These are phyloP conservation scores for Trichophyton simii DNA, from an alignment of 2,329 filamentous ascomycete species.

Conservation along the genomic window DNA sequence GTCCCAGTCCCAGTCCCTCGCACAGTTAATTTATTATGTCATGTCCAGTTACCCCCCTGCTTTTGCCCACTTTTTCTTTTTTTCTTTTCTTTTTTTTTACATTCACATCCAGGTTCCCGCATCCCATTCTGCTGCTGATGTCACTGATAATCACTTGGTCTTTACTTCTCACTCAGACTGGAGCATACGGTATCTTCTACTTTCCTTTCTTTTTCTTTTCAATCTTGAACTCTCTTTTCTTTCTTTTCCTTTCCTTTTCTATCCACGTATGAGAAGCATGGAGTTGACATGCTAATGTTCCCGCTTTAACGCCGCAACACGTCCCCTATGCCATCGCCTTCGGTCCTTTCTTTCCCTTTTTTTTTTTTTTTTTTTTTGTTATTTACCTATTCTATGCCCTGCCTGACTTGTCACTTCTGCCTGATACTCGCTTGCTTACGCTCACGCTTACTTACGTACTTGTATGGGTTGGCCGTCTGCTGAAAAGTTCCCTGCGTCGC, in stretches of 20 bases:
- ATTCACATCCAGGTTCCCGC: not conserved
- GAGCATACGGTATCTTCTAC: conserved; percentile 3
- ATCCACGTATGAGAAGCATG: conserved; percentile 14
- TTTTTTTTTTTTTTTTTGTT: conserved; percentile 16
- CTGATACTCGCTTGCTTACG: not conserved
- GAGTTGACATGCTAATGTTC: not conserved
- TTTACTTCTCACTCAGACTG: conserved; percentile 1
- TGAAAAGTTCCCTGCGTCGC: conserved; percentile 30
- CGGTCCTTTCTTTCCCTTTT: not conserved
- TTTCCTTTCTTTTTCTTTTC: not conserved
- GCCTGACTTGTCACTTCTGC: not conserved
- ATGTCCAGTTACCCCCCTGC: not conserved
- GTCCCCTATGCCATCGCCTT: not conserved
- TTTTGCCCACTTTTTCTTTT: not conserved
- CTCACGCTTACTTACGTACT: conserved; percentile 10
- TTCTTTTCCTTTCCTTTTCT: not conserved
- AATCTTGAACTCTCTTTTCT: not conserved
- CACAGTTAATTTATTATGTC: not conserved
- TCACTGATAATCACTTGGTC: not conserved
- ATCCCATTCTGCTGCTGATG: not conserved
- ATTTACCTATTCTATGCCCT: too few species aligned
- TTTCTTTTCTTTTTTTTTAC: too few species aligned
- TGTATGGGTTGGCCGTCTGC: conserved; percentile 34
- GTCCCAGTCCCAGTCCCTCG: not conserved
- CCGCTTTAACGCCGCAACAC: not conserved